A percentile compares a stretch with the other conserved stretches of the same genome.
Conservation (phyloP, 2,329 filamentous ascomycete genomes). For the Monosporascus ibericus region DNA sequence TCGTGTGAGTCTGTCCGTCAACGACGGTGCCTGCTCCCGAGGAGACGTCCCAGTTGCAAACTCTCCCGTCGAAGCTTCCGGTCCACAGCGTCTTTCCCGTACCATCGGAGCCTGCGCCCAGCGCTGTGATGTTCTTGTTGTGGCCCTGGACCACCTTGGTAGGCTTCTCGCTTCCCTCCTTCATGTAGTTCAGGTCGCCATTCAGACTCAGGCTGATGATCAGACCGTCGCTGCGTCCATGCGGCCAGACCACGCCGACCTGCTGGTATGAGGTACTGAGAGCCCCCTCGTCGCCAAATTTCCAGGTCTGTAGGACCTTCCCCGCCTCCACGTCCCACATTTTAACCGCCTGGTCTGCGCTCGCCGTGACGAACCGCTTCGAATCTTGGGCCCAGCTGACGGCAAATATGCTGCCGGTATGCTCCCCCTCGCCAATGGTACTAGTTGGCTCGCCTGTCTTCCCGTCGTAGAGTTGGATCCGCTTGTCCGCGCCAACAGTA, state of each 20-base stretch:
- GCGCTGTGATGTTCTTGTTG: slow-evolving; percentile 81
- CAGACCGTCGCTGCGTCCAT: slow-evolving; percentile 73
- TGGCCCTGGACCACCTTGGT: slow-evolving; percentile 75
- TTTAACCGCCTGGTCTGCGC: slow-evolving; percentile 89
- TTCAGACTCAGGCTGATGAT: slow-evolving; percentile 85
- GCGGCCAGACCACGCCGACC: slow-evolving; percentile 87
- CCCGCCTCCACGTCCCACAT: slow-evolving; percentile 86
- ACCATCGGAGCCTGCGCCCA: slow-evolving; percentile 50
- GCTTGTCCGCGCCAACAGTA: slow-evolving; percentile 86
- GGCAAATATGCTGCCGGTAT: slow-evolving; percentile 88
- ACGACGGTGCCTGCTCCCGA: slow-evolving; percentile 64
- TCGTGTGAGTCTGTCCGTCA: slow-evolving; percentile 77
- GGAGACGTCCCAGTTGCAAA: slow-evolving; percentile 76
- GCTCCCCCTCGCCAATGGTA: slow-evolving; percentile 74
- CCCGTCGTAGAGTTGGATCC: slow-evolving; percentile 92
- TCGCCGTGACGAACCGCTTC: slow-evolving; percentile 80
- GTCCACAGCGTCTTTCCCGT: slow-evolving; percentile 69
- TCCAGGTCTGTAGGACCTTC: slow-evolving; percentile 75
- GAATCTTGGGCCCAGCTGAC: slow-evolving; percentile 88
- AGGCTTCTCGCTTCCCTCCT: slow-evolving; percentile 63
- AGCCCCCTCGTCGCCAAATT: slow-evolving; percentile 67
- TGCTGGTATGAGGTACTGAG: slow-evolving; percentile 79
- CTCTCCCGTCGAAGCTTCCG: slow-evolving; percentile 84
- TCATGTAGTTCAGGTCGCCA: slow-evolving; percentile 86
- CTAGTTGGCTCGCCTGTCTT: slow-evolving; percentile 82